Conservation (phyloP, 768 basidiomycete species). For the Rhizopogon vulgaris region DNA sequence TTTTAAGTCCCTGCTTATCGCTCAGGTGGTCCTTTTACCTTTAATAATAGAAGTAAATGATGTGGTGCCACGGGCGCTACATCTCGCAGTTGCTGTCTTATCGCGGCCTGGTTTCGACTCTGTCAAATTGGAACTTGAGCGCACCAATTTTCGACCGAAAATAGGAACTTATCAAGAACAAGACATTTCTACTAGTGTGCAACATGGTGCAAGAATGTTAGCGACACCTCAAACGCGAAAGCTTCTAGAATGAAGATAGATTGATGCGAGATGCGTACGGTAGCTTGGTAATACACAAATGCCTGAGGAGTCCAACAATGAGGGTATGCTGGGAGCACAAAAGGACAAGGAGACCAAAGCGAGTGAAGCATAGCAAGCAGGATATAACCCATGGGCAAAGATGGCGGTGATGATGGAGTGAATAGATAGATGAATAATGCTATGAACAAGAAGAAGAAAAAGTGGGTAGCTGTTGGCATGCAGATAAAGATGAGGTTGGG, state of each 20-base stretch:
- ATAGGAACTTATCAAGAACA: not conserved
- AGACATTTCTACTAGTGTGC: no score
- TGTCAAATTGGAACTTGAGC: not conserved
- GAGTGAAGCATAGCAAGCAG: conserved; percentile 18
- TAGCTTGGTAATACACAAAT: conserved; percentile 22
- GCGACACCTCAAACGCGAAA: not conserved
- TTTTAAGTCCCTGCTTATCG: not conserved
- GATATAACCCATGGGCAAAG: conserved; percentile 16
- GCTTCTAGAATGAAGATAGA: not conserved
- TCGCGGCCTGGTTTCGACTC: not conserved
- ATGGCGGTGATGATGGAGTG: conserved; percentile 20
- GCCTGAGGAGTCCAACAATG: conserved; percentile 22
- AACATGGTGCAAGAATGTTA: not conserved
- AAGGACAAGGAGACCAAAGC: conserved; percentile 22
- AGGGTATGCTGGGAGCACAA: conserved; percentile 21
- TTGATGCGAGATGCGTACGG: conserved; percentile 3
- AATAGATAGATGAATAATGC: conserved; percentile 26
- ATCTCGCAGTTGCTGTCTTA: not conserved
- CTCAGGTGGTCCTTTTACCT: not conserved
- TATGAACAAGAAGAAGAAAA: conserved; percentile 26
- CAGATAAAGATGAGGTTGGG: not conserved
- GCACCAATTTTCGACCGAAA: not conserved
- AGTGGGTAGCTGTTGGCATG: not conserved
- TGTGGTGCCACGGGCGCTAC: not conserved
- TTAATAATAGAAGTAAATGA: not conserved